Base-by-base conservation (phyloP, 352 stramenopile genomes). In the Phytophthora vignae region DNA sequence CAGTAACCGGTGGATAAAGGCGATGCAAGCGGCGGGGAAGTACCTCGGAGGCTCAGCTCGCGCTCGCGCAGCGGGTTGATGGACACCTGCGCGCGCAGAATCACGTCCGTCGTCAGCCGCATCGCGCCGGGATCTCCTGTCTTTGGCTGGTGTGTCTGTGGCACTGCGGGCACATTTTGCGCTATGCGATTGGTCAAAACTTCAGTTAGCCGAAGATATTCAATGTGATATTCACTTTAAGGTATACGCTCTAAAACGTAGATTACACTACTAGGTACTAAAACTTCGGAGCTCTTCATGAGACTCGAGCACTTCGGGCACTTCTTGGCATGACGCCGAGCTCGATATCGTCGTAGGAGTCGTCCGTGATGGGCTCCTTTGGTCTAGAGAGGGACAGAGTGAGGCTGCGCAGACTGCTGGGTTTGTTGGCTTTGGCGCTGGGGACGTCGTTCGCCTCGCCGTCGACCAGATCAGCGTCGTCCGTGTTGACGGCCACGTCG, bases 51-150 rank as follows among this genome's bases (percentile, higher is more conserved):
- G 70, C 93, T 95, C 55, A 98, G 73, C 82, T 98, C 95, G 56
- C 95, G 87, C 71, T 98, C 94, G 56, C 91, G 85, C 67, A 98
- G 81, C 61, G 95, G 90, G 73, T 98, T 98, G 64, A 98, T 88
- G 66, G 83, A 91, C 68, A 95, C 87, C 56, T 92, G 85, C 60
- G 94, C 94, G 68, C 85, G 87, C 88, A 96, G 79, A 76, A 97
- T 96, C 60, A 93, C 82, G 77, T 97, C 90, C 36, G 89, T 87
- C 19, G 92, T 97, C 64, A 98, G 73, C 64, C 90, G 84, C 92
- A 98, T 97, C 49, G 56, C 81, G 54, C 46, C 33, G 56, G 25
- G 50, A 74, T 72, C 63, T 76, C 40, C 19, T 65, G 33, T 38
- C 38, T 71, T 63, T 72, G 61, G 49, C 57, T 75, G 64, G 68